These are phyloP conservation scores for Panicum miliaceum DNA, from an alignment of 176 grass and related monocot genomes.

Conservation along the genomic window DNA sequence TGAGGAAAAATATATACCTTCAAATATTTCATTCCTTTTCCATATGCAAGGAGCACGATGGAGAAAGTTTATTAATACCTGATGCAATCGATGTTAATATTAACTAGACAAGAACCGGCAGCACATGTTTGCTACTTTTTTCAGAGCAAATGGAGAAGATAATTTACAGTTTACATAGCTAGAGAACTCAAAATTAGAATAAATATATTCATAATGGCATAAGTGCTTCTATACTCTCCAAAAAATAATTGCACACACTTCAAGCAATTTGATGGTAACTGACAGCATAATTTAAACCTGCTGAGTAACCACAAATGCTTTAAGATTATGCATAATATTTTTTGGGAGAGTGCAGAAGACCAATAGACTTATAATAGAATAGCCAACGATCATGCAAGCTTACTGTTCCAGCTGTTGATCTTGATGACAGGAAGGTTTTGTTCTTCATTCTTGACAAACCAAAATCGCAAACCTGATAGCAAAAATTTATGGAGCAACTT, in stretches of 20 bases:
- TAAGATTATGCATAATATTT: not conserved
- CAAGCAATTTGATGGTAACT: not conserved
- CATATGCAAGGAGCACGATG: conserved; percentile 38
- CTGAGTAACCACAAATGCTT: conserved; percentile 11
- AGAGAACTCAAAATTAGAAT: not conserved
- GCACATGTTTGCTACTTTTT: not conserved
- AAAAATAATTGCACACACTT: conserved; percentile 5
- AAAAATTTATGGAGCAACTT: conserved; percentile 32
- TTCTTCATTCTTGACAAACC: conserved; percentile 98
- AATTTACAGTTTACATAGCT: conserved; percentile 15
- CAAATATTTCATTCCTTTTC: conserved; percentile 41
- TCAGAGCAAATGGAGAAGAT: conserved; percentile 14
- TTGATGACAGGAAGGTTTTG: conserved; percentile 94
- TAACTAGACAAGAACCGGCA: conserved; percentile 19
- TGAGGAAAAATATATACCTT: not conserved
- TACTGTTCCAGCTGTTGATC: conserved; percentile 99
- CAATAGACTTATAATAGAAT: not conserved
- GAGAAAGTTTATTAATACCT: conserved; percentile 34
- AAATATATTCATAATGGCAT: conserved; percentile 6
- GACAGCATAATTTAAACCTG: not conserved
- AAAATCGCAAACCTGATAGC: conserved; percentile 93
- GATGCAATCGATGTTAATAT: conserved; percentile 41
- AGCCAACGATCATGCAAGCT: conserved; percentile 39
- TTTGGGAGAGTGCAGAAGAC: not conserved
- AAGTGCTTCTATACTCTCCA: not conserved